These are phyloP conservation scores for Chiua virens DNA, from an alignment of 768 basidiomycete species.

Conservation along the genomic window DNA sequence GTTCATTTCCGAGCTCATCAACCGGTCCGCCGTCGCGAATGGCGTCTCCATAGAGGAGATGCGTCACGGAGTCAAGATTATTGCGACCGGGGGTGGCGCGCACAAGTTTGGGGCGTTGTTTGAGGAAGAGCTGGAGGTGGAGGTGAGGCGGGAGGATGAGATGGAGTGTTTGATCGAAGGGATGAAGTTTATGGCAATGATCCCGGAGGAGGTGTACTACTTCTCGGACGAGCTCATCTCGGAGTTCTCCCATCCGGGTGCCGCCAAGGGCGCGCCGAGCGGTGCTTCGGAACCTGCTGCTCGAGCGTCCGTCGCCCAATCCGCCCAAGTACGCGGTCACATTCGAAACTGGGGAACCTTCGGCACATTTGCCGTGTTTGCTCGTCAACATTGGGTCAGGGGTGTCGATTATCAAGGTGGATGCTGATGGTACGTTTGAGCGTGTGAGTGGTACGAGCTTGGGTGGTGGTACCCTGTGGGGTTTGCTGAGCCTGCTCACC, in stretches of 20 bases:
- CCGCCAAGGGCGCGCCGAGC: conserved; percentile 6
- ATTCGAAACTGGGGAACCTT: conserved; percentile 77
- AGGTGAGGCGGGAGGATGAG: conserved; percentile 91
- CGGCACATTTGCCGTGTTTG: conserved; percentile 90
- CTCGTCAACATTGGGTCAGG: conserved; percentile 98
- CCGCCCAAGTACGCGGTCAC: conserved; percentile 88
- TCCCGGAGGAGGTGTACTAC: conserved; percentile 97
- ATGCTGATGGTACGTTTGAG: conserved; percentile 93
- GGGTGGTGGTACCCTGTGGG: conserved; percentile 98
- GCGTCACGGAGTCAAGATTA: conserved; percentile 90
- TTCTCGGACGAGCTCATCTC: conserved; percentile 97
- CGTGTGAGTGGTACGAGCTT: conserved; percentile 96
- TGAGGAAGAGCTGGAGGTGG: conserved; percentile 69
- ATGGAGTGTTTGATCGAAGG: conserved; percentile 99
- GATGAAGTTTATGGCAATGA: conserved; percentile 91
- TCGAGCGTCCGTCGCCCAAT: conserved; percentile 87
- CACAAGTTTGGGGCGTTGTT: conserved; percentile 91
- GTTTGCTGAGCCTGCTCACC: conserved; percentile 90
- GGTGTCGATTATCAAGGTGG: conserved; percentile 96
- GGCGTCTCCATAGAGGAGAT: conserved; percentile 87
- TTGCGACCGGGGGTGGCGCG: conserved; percentile 97
- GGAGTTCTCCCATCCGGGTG: conserved; percentile 43
- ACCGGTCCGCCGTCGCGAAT: conserved; percentile 81
- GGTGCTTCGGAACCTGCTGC: conserved; percentile 19
- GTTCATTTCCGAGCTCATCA: conserved; percentile 86